phyloP scores from a whole-genome alignment of 2,329 filamentous ascomycete species.

The Hypoxylon sp. region DNA sequence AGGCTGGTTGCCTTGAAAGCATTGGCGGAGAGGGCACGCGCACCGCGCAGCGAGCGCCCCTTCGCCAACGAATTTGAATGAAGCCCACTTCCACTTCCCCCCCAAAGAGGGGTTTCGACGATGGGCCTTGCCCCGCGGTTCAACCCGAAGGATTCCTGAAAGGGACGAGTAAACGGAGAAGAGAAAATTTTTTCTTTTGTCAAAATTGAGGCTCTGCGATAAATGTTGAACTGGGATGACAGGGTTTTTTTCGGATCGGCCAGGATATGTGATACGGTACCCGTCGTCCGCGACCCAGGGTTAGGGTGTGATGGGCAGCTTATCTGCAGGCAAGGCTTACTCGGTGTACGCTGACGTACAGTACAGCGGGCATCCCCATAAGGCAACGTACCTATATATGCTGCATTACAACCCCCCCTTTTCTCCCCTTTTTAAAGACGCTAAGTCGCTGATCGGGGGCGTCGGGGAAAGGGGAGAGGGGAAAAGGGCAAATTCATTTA shows the following conservation, averaged over 20 bases:
- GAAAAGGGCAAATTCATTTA: too few relatives aligned
- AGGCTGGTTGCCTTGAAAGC: conserved; percentile 14
- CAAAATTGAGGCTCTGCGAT: conserved; percentile 32
- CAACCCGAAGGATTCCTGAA: conserved; percentile 19
- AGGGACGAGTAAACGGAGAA: neutral
- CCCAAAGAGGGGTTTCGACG: conserved; percentile 7
- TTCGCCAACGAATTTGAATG: conserved; percentile 3
- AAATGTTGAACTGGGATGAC: conserved; percentile 8
- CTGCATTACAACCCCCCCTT: too few relatives aligned
- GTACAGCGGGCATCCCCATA: too few relatives aligned
- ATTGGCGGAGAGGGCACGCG: conserved; percentile 18
- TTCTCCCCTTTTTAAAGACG: too few relatives aligned
- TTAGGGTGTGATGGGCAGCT: conserved; percentile 22
- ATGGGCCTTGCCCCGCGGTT: conserved; percentile 19
- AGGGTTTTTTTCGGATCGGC: conserved; percentile 7
- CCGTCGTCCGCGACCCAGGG: neutral
- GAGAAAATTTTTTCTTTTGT: conserved; percentile 9
- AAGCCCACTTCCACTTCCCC: conserved; percentile 21
- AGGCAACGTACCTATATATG: conserved; percentile 18
- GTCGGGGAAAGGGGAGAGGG: conserved; percentile 5
- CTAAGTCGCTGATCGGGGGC: conserved; percentile 14
- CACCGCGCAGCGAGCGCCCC: conserved; percentile 8
- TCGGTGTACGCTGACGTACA: conserved; percentile 28
- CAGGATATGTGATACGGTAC: conserved; percentile 8
- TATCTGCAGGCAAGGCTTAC: conserved; percentile 31